Base-by-base conservation (phyloP, 1,284 basidiomycete genomes). In the Leccinum subspadiceum region DNA sequence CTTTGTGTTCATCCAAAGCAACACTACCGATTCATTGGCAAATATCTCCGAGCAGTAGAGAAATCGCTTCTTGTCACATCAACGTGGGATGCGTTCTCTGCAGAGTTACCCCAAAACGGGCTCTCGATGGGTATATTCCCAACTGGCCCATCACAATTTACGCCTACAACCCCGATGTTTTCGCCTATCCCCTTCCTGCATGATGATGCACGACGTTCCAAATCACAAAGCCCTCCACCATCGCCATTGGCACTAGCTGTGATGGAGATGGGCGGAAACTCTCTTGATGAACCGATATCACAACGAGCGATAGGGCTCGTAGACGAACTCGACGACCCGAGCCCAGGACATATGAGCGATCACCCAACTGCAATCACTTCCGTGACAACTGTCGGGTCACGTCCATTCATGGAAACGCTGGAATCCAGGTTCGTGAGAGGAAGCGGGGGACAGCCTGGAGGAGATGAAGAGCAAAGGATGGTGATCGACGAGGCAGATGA, bases 41-140 rank as follows among this genome's bases (percentile, higher is more conserved):
- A 97, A 76, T 97, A 95, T 73, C 81, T 96, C 22, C 91, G 95
- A 9, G 94, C 95, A 0, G 77, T 97, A 10, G 92, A 96, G 68
- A 92, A 92, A 69, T 81, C 89, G 13, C 77, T 96, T 17, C 87
- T 93, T 29, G 94, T 98, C 58, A 95, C 93, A 2, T 94, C 94
- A 29, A 84, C 86, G 13, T 84, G 81, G 80, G 81, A 87, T 64
- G 82, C 83, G 60, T 93, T 92, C 74, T 87, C 87, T 15, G 76
- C 79, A 31, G 76, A 84, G 44, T 78, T 79, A 61, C 68, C 70
- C 33, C 77, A 78, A 62, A 77, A 73, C 44, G 76, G 77, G 50
- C 71, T 77, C 13, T 74, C 75, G 20, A 73, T 78, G 58, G 73
- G 77, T 62, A 75, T 75, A 62, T 75, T 79, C 58, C 78, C 63